Base-by-base conservation (phyloP, 1,139 yeast genomes). In the Pichia sp. region DNA sequence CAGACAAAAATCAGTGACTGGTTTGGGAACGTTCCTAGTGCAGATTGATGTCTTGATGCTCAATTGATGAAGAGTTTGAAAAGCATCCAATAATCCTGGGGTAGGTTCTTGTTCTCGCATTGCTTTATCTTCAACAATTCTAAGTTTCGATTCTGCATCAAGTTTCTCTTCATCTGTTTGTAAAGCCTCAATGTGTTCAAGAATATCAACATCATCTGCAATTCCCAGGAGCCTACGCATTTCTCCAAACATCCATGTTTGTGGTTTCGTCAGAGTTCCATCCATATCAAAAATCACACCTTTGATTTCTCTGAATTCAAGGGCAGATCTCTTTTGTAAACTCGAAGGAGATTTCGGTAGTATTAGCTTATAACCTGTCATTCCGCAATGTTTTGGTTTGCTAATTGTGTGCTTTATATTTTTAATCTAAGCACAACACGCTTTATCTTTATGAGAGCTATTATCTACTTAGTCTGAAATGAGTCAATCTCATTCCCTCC, bases 261-360 rank as follows among this genome's bases (percentile, higher is more conserved):
- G 83, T 1, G 85, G 84, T 21, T 71, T 61, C 48, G 82, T 75
- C 38, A 79, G 53, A 0, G 84, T 79, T 5, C 85, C 85, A 51
- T 79, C 85, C 85, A 79, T 78, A 49, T 79, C 85, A 52, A 79
- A 79, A 1, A 79, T 64, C 5, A 79, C 56, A 0, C 82, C 83
- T 36, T 62, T 38, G 14, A 45, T 28, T 4, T 14, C 15, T 26
- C 15, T 26, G 10, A 18, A 9, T 4, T 26, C 30, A 5, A n/a
- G n/a, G n/a, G n/a, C n/a, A n/a, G n/a, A n/a, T n/a, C n/a, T n/a
- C n/a, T n/a, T n/a, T n/a, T n/a, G n/a, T n/a, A n/a, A n/a, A n/a
- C n/a, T n/a, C n/a, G n/a, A n/a, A n/a, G n/a, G n/a, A n/a, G n/a
- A n/a, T n/a, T 9, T 12, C 8, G 28, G 28, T 3, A 25, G n/a